These are phyloP conservation scores for Aspergillus phoenicis DNA, from an alignment of 2,329 filamentous ascomycete genomes.

Conservation along the genomic window DNA sequence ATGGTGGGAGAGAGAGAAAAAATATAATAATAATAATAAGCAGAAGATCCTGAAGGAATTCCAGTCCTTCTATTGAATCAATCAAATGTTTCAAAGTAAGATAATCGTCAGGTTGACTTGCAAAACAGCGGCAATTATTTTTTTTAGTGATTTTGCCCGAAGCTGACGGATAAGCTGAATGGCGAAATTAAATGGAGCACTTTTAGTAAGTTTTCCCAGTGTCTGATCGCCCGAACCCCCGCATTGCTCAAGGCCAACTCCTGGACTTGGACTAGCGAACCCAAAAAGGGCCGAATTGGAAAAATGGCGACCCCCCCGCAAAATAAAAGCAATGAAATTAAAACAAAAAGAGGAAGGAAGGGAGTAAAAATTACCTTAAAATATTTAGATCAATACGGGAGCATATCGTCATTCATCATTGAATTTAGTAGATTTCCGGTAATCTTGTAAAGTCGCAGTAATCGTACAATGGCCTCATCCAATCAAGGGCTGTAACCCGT, in stretches of 20 bases:
- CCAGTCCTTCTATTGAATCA: neutral
- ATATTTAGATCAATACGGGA: neutral
- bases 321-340: neutral
- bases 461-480: no score
- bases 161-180: neutral
- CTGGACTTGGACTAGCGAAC: slow-evolving; percentile 18
- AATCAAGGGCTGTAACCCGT: neutral
- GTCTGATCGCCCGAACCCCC: slow-evolving; percentile 24
- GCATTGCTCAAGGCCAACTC: slow-evolving; percentile 20
- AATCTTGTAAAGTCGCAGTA: no score
- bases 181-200: slow-evolving; percentile 4
- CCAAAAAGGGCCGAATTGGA: slow-evolving; percentile 10
- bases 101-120: neutral
- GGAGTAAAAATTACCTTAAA: neutral
- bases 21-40: neutral
- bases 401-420: no score
- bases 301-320: slow-evolving; percentile 6
- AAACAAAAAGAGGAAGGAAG: no score
- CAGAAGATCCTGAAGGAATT: neutral
- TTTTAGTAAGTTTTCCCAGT: neutral
- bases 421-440: no score
- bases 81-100: neutral
- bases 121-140: neutral
- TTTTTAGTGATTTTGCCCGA: neutral
- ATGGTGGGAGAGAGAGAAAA: neutral